Percentiles rank a stretch among this genome's conserved stretches.
These are phyloP conservation scores for Aspergillus spinulosporus DNA, from an alignment of 2,329 filamentous ascomycete genomes.

Conservation along the genomic window DNA sequence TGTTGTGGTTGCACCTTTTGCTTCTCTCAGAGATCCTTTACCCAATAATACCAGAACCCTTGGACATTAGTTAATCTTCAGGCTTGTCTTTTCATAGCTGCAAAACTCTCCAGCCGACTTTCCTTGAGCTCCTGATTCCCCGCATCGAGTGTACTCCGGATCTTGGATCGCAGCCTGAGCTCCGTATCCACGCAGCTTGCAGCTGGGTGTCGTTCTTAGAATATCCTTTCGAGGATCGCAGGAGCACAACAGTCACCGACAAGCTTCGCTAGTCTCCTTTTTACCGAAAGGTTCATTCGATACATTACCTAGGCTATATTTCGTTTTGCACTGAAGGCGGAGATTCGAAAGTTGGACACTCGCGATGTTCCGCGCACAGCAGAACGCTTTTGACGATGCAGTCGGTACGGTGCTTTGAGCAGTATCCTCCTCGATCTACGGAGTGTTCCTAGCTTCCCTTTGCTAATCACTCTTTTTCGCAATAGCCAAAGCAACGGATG, in stretches of 20 bases:
- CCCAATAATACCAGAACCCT: neutral
- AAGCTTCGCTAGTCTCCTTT: neutral
- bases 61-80: neutral
- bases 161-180: slow-evolving; percentile 13
- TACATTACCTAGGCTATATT: neutral
- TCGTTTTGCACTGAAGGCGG: neutral
- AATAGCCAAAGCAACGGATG: slow-evolving; percentile 83
- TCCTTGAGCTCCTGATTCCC: slow-evolving; percentile 9
- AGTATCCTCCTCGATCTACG: slow-evolving; percentile 16
- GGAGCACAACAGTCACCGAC: neutral
- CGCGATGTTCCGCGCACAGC: slow-evolving; percentile 61
- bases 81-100: no score
- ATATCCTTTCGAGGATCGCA: neutral
- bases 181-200: slow-evolving; percentile 8
- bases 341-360: neutral
- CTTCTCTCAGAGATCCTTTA: neutral
- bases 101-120: neutral
- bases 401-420: slow-evolving; percentile 52
- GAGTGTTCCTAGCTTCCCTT: slow-evolving; percentile 6
- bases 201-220: neutral
- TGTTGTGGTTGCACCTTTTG: neutral
- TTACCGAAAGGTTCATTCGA: neutral
- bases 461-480: slow-evolving; percentile 28
- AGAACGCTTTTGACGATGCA: slow-evolving; percentile 69
- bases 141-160: slow-evolving; percentile 15